Evolutionary conservation across 352 stramenopile genomes (phyloP).

Genomic region (Globisporangium okanoganense): DNA sequence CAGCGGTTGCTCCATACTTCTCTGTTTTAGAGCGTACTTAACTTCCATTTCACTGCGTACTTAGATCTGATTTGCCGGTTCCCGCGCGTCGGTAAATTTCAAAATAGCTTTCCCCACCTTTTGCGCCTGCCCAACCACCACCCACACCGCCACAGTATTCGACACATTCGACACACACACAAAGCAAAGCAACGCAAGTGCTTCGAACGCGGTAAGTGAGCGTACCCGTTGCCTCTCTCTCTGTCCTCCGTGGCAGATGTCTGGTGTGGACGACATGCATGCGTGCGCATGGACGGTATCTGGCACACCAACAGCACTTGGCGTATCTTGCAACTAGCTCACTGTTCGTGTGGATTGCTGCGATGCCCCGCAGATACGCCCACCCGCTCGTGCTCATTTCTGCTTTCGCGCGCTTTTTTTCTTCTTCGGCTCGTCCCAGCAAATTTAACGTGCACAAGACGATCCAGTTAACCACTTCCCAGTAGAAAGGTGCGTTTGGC

Average conservation of each 20-base stretch:
- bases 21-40: background rate
- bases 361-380: background rate
- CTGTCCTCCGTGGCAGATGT: background rate
- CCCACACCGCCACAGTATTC: conserved; percentile 2
- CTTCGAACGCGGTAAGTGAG: background rate
- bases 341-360: background rate
- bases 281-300: background rate
- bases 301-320: background rate
- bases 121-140: background rate
- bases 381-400: background rate
- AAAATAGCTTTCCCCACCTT: background rate
- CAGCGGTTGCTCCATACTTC: background rate
- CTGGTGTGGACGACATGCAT: background rate
- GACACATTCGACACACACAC: background rate
- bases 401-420: background rate
- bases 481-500: background rate
- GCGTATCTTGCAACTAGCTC: background rate
- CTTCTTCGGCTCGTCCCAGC: background rate
- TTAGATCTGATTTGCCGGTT: background rate
- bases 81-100: background rate
- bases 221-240: background rate
- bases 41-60: background rate
- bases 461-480: background rate
- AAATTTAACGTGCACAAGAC: background rate
- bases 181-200: background rate